Conservation (phyloP, 257 asterid species). For the Anisodus tanguticus region DNA sequence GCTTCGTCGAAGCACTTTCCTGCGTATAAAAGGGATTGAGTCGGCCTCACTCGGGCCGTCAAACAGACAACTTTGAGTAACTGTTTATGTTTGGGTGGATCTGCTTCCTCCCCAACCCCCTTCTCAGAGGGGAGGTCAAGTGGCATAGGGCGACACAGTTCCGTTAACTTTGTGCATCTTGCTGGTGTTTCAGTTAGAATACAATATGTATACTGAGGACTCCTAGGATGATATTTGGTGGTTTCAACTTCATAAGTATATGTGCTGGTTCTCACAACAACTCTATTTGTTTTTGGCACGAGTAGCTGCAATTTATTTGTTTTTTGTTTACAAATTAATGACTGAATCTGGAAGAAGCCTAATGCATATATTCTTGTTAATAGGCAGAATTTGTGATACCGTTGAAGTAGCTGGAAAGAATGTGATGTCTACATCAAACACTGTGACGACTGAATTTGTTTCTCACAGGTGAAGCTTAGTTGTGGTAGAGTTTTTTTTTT, state of each 20-base stretch:
- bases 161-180: background rate
- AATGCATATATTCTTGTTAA: slow-evolving; percentile 13
- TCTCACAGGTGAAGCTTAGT: slow-evolving; percentile 60
- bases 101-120: background rate
- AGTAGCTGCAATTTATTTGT: background rate
- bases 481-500: background rate
- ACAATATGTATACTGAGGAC: background rate
- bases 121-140: background rate
- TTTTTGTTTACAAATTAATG: background rate
- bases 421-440: slow-evolving; percentile 86
- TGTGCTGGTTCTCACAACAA: background rate
- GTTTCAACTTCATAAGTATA: background rate
- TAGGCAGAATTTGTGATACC: slow-evolving; percentile 88
- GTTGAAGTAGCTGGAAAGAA: slow-evolving; percentile 91
- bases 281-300: slow-evolving; percentile 6
- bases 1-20: background rate
- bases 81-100: background rate
- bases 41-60: background rate
- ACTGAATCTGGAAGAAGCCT: slow-evolving; percentile 1
- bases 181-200: background rate
- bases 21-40: background rate
- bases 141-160: background rate
- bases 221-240: background rate
- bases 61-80: slow-evolving; percentile 1
- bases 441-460: slow-evolving; percentile 89